phyloP scores from a whole-genome alignment of 805 yeast species.

The Starmera quercuum region DNA sequence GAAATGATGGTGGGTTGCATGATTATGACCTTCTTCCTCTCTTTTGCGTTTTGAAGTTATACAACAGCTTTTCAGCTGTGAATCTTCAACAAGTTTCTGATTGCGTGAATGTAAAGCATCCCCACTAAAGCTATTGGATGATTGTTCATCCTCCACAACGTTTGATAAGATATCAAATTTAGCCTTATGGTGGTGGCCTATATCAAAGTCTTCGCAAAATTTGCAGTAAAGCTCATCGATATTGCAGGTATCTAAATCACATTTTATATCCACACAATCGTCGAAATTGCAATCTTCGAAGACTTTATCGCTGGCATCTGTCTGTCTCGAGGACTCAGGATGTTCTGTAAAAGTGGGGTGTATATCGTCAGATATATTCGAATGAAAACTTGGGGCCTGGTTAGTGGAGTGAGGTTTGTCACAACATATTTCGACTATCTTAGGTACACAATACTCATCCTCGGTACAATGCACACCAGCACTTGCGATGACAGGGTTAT shows the following conservation, averaged over 20 bases:
- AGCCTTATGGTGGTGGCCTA: conserved; percentile 1
- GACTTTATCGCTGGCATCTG: conserved; percentile 6
- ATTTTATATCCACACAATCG: conserved; percentile 19
- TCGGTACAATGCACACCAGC: conserved; percentile 16
- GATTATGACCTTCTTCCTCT: conserved; percentile 11
- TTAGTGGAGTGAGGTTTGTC: conserved; percentile 22
- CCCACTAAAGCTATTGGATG: too few relatives aligned
- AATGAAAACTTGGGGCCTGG: neutral
- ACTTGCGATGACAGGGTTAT: conserved; percentile 3
- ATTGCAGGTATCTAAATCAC: conserved; percentile 22
- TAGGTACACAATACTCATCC: conserved; percentile 27
- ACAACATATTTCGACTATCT: conserved; percentile 34
- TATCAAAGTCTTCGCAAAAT: conserved; percentile 18
- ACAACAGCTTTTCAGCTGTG: too few relatives aligned
- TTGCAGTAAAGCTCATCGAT: conserved; percentile 26
- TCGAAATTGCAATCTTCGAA: conserved; percentile 13
- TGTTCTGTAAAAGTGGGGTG: conserved; percentile 4
- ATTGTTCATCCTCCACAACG: too few relatives aligned
- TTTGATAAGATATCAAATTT: too few relatives aligned
- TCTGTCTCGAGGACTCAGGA: conserved; percentile 8
- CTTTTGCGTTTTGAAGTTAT: conserved; percentile 10
- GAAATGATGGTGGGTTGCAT: conserved; percentile 15
- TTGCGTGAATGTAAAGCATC: too few relatives aligned
- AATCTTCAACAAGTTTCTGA: too few relatives aligned
- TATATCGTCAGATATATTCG: too few relatives aligned